Evolutionary conservation across 768 basidiomycete species (phyloP), one percentile per base, ranked within the genome.

Genomic region (Boletus insuetus): DNA sequence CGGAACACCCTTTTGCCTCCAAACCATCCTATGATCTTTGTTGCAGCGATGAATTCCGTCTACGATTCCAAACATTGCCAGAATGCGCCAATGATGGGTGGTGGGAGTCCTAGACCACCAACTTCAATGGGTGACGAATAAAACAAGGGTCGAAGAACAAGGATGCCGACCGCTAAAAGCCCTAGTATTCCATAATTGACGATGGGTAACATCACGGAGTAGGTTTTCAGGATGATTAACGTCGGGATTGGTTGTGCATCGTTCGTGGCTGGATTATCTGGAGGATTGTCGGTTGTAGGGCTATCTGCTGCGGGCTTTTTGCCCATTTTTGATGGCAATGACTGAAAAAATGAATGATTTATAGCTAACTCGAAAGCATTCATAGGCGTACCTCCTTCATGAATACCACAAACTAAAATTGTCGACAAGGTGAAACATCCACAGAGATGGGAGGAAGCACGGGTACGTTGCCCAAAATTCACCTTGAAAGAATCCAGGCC

Each of bases 401-500:
- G 20, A 66, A 65, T 20, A 55, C 19, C 13, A 50, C 60, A 58
- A 26, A 66, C 24, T 10, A 60, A 32, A 43, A 61, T 58, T 6
- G 49, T 42, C 0, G 53, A 4, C 20, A 60, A 20, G 17, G 60
- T 49, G 17, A 58, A 47, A 29, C 22, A 39, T 3, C 58, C 59
- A 4, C 8, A 65, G 16, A 9, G 32, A 20, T 20, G 31, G 20
- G 8, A 46, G 32, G 32, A 35, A 34, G 46, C 22, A 46, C 4
- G 46, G 32, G 14, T 46, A 46, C 2, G 19, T 10, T 22, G 19
- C 19, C 46, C 45, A 46, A 20, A 46, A 74, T 43, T 54, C 61
- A 37, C 70, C 73, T 26, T 69, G 58, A 60, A 86, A 85, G 3
- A 9, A 77, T 53, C 4, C 56, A 1, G 83, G 83, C 64, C 80